Conservation (phyloP, 2,329 filamentous ascomycete genomes). For the Xylariaceae sp. region DNA sequence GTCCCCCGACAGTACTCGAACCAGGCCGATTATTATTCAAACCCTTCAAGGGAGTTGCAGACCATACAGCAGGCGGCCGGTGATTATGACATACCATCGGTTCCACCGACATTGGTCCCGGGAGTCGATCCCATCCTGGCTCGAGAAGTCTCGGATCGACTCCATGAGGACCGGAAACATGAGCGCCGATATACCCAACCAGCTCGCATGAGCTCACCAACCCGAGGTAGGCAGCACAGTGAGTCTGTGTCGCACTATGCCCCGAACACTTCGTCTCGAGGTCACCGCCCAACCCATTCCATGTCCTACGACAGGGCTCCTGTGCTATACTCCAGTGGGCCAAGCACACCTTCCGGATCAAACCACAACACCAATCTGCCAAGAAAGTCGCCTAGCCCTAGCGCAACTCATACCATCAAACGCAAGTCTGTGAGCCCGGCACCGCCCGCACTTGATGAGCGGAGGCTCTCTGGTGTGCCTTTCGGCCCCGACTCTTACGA, state of each 20-base stretch:
- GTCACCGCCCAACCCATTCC: conserved; percentile 13
- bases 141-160: conserved; percentile 50
- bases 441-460: conserved; percentile 41
- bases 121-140: conserved; percentile 50
- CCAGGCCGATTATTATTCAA: conserved; percentile 19
- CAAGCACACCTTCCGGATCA: conserved; percentile 13
- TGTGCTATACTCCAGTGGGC: conserved; percentile 19
- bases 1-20: conserved; percentile 17
- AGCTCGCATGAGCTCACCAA: conserved; percentile 28
- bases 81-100: conserved; percentile 35
- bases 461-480: conserved; percentile 54
- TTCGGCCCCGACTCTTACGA: conserved; percentile 74
- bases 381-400: conserved; percentile 34
- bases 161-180: conserved; percentile 45
- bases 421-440: conserved; percentile 71
- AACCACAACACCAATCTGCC: conserved; percentile 14
- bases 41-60: conserved; percentile 29
- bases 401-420: conserved; percentile 45
- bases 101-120: conserved; percentile 53
- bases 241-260: conserved; percentile 23
- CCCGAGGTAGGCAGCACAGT: conserved; percentile 32
- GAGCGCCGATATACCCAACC: conserved; percentile 38
- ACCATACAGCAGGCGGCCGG: too few species aligned
- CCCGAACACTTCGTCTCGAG: conserved; percentile 15
- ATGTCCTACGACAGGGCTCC: conserved; percentile 28